Evolutionary conservation across 2,329 filamentous ascomycete genomes (phyloP), one percentile per base, ranked within the genome.

Genomic region (Simplicillium aogashimaense): DNA sequence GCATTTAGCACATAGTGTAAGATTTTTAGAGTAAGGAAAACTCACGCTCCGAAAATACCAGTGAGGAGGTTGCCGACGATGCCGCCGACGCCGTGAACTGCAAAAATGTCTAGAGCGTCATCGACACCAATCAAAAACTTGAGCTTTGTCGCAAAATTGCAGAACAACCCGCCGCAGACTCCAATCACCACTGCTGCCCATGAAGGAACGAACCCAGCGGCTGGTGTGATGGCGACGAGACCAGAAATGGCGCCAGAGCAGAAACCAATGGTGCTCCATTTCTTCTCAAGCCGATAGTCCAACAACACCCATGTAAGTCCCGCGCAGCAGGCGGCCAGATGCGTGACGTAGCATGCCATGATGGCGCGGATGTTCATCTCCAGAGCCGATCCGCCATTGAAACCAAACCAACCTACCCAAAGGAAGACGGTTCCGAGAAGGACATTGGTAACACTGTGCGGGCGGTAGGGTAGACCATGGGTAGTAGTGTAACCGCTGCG

Each of bases 321-420:
- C 41, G 81, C 88, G 18, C 86, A 76, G 30, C 79, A 86, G 15
- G 89, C 89, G 35, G 89, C 82, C 16, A 95, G 69, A 63, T 95
- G 90, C 43, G 89, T 95, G 46, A 90, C 85, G 37, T 92, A 76
- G 52, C 83, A 84, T 40, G 89, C 88, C 83, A 95, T 90, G 59
- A 94, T 72, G 40, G 89, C 85, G 44, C 89, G 85, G 51, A 94
- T 67, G 66, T 92, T 94, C 47, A 86, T 84, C 43, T 76, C 74
- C 34, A 94, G 71, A 2, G 87, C 89, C 3, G 83, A 76, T 46
- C 89, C 89, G 40, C 86, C 88, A 62, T 95, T 95, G 76, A 95
- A 95, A 37, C 89, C 89, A 58, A 95, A 92, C 89, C 88, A 95
- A 43, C 89, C 88, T 35, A 95, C 85, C 89, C 89, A 95, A 37